Conservation (phyloP, 2,329 filamentous ascomycete genomes). For the Cercospora sojina region DNA sequence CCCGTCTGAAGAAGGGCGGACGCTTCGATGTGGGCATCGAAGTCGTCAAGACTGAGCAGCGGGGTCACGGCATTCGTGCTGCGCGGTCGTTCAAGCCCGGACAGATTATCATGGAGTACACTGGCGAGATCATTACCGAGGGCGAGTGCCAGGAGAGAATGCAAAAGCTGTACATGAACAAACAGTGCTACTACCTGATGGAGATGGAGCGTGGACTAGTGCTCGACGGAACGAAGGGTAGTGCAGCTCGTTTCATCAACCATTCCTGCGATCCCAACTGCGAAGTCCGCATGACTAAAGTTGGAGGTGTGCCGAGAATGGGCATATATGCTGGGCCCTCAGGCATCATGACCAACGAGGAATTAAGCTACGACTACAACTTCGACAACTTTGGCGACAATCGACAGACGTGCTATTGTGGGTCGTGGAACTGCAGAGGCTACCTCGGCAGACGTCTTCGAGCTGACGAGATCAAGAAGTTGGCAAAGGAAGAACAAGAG, state of each 20-base stretch:
- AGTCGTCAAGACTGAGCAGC: conserved; percentile 83
- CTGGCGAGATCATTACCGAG: conserved; percentile 95
- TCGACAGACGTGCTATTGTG: conserved; percentile 61
- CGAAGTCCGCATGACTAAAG: conserved; percentile 80
- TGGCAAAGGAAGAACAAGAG: conserved; percentile 32
- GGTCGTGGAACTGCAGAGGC: conserved; percentile 60
- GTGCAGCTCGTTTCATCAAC: conserved; percentile 96
- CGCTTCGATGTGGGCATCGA: conserved; percentile 93
- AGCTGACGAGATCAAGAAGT: conserved; percentile 34
- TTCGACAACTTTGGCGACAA: conserved; percentile 53
- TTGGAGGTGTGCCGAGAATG: conserved; percentile 91
- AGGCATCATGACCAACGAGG: conserved; percentile 90
- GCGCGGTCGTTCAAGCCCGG: conserved; percentile 83
- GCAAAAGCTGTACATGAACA: conserved; percentile 90
- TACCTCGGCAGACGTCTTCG: conserved; percentile 48
- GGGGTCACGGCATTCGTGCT: conserved; percentile 87
- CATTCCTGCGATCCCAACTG: conserved; percentile 97
- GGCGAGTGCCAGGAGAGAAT: conserved; percentile 90
- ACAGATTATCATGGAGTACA: conserved; percentile 98
- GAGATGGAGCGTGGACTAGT: conserved; percentile 98
- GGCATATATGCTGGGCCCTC: conserved; percentile 88
- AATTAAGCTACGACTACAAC: conserved; percentile 91
- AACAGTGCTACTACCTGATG: conserved; percentile 98
- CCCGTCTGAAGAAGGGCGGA: conserved; percentile 70
- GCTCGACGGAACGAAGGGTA: conserved; percentile 93